phyloP scores from a whole-genome alignment of 2,329 filamentous ascomycete species.

The Colletotrichum musicola region DNA sequence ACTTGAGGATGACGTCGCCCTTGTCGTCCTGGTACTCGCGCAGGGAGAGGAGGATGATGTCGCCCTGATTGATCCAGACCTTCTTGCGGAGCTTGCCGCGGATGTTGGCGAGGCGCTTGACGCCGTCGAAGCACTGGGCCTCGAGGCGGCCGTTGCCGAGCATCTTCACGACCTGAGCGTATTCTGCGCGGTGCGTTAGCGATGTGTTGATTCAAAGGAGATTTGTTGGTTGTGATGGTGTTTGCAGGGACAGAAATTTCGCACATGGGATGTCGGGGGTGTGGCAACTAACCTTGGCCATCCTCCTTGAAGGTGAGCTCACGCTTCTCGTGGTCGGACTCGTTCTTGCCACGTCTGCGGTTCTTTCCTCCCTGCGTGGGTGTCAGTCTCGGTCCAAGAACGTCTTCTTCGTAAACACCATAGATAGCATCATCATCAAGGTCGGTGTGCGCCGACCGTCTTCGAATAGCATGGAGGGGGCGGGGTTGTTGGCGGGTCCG shows the following conservation, averaged over 20 bases:
- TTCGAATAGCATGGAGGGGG: slow-evolving; percentile 35
- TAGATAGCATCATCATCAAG: slow-evolving; percentile 16
- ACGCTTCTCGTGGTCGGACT: slow-evolving; percentile 99
- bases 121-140: slow-evolving; percentile 94
- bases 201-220: slow-evolving; percentile 1
- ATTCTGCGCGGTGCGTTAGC: slow-evolving; percentile 64
- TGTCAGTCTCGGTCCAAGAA: slow-evolving; percentile 17
- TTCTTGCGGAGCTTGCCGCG: slow-evolving; percentile 99
- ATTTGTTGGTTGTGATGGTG: background rate
- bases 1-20: slow-evolving; percentile 97
- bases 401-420: background rate
- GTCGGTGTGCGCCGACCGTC: slow-evolving; percentile 24
- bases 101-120: slow-evolving; percentile 76
- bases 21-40: slow-evolving; percentile 96
- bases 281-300: slow-evolving; percentile 75
- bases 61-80: slow-evolving; percentile 99
- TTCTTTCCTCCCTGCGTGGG: slow-evolving; percentile 91
- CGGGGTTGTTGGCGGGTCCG: slow-evolving; percentile 40
- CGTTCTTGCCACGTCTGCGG: slow-evolving; percentile 97
- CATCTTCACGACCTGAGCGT: slow-evolving; percentile 97
- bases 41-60: slow-evolving; percentile 89
- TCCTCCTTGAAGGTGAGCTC: slow-evolving; percentile 99
- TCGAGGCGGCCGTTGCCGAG: slow-evolving; percentile 94
- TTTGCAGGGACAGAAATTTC: background rate
- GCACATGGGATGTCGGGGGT: background rate